phyloP scores from a whole-genome alignment of 768 basidiomycete genomes.

The Rossbeevera mucosa region DNA sequence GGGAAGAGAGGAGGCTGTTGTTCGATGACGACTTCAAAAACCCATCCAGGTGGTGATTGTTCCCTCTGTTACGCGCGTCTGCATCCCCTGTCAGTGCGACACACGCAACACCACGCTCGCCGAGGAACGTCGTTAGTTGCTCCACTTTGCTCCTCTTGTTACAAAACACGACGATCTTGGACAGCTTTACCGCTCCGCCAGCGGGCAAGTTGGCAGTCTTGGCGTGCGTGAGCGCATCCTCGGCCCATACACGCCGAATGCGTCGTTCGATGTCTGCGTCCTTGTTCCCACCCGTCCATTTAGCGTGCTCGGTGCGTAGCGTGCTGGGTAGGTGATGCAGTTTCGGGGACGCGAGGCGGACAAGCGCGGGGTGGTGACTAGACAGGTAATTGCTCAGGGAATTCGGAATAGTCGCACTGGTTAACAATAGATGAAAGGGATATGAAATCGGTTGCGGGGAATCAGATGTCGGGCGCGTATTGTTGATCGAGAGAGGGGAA shows the following conservation, averaged over 20 bases:
- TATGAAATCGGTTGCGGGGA: conserved; percentile 35
- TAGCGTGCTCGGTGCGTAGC: conserved; percentile 67
- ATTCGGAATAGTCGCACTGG: conserved; percentile 83
- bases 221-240: conserved; percentile 43
- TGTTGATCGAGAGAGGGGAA: conserved; percentile 17
- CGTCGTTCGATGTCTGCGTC: conserved; percentile 75
- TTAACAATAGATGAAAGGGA: conserved; percentile 78
- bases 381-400: conserved; percentile 65
- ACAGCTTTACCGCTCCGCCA: conserved; percentile 34
- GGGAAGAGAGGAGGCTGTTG: background rate
- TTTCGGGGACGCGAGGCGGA: conserved; percentile 75
- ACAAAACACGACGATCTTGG: conserved; percentile 78
- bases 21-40: conserved; percentile 48
- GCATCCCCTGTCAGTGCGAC: conserved; percentile 63
- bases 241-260: conserved; percentile 69
- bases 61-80: conserved; percentile 56
- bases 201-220: conserved; percentile 24
- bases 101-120: conserved; percentile 56
- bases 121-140: conserved; percentile 54
- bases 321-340: conserved; percentile 73
- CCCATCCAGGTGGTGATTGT: conserved; percentile 69
- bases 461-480: conserved; percentile 3
- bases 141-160: conserved; percentile 71
- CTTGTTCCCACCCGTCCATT: conserved; percentile 77
- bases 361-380: conserved; percentile 53